A percentile compares a stretch with the other conserved stretches of the same genome.
phyloP scores from a whole-genome alignment of 2,329 filamentous ascomycete genomes.

The Colletotrichum musae region DNA sequence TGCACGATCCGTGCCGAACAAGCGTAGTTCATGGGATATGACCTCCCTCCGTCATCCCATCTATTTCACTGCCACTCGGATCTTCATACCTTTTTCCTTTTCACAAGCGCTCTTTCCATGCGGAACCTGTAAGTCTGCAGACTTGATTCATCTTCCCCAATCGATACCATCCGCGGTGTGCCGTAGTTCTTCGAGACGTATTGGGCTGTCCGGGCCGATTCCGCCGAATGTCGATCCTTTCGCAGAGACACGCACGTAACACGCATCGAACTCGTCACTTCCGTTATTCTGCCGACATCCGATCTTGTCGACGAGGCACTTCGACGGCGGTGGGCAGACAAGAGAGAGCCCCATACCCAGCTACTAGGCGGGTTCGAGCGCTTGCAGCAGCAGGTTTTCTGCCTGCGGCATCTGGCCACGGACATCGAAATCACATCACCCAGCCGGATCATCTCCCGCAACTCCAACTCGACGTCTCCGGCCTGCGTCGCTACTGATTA shows the following conservation, averaged over 20 bases:
- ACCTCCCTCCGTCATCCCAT: constrained; percentile 13
- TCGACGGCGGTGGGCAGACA: neutral
- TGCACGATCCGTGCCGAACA: constrained; percentile 19
- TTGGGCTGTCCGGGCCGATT: constrained; percentile 20
- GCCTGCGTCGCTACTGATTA: neutral
- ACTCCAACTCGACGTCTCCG: neutral
- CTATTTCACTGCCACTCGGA: constrained; percentile 16
- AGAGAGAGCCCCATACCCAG: neutral
- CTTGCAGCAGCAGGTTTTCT: neutral
- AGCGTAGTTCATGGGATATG: neutral
- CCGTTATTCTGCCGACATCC: neutral
- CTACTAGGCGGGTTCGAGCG: neutral
- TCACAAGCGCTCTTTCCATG: neutral
- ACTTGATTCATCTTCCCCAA: constrained; percentile 7
- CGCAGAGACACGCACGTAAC: constrained; percentile 2
- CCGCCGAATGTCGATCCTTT: constrained; percentile 12
- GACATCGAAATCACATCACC: neutral
- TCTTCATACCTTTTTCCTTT: neutral
- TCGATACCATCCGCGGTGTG: neutral
- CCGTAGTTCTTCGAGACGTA: constrained; percentile 1
- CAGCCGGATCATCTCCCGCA: constrained; percentile 6
- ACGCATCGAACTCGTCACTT: neutral
- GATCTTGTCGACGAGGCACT: neutral
- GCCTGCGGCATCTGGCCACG: constrained; percentile 7
- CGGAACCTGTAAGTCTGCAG: constrained; percentile 1